Evolutionary conservation across 192 early-diverging fungal species (phyloP), one percentile per base, ranked within the genome.

Genomic region (Rhizophagus sp.): DNA sequence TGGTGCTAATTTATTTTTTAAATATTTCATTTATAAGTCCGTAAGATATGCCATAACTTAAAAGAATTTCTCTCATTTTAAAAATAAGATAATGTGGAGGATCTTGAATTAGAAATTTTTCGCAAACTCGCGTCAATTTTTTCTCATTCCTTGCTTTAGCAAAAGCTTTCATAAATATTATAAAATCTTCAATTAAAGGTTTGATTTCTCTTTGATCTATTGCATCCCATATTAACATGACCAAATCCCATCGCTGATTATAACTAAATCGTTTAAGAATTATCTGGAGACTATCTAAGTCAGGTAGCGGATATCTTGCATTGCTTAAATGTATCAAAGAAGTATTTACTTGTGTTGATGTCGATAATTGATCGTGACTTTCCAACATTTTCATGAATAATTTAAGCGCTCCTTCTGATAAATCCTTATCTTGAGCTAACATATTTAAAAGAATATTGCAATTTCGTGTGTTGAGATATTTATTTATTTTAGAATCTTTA

Each of bases 331-430:
- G 65, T 13, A 12, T 12, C 3, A 39, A 44, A 44, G 69, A 12
- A 11, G 9, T 30, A 4, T n/a, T 47, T 47, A n/a, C 39, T 33
- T 4, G n/a, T 15, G 15, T 3, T 74, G 47, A 74, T n/a, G 13
- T 50, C 27, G 47, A 27, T 36, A 22, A 50, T 13, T 52, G 34
- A 27, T 74, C 47, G 3, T 74, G 10, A 74, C 72, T 74, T 22
- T 36, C 19, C 3, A 74, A 33, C 72, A 74, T 74, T 52, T 52
- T 47, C 44, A 74, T 74, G 22, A 74, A 74, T 47, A 74, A 47
- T 27, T 52, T 13, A 52, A 30, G 50, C 25, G 44, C 72, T 8
- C 34, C 39, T n/a, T 52, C 41, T 10, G 72, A 36, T 25, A 24
- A 8, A 15, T 74, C 24, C n/a, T 11, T 36, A 2, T 52, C 39